A percentile compares a stretch with the other conserved stretches of the same genome.
Evolutionary conservation across 2,329 filamentous ascomycete genomes (phyloP).

Genomic region (Trichoderma sp.): DNA sequence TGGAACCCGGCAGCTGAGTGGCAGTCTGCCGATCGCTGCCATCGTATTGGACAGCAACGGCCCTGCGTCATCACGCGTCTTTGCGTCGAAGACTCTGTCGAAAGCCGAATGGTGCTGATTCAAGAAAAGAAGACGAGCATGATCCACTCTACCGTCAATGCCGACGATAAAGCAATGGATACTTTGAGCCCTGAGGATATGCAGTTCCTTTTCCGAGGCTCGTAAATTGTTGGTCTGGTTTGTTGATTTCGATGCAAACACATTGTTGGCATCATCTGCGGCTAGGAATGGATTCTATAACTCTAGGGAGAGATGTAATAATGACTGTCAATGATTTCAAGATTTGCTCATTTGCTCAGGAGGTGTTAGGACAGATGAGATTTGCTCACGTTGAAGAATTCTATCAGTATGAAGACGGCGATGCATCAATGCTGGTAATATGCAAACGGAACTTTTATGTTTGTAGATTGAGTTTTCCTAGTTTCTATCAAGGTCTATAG

Average conservation of each 20-base stretch:
- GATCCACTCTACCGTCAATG: conserved; percentile 96
- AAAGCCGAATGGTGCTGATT: conserved; percentile 89
- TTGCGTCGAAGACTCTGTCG: conserved; percentile 95
- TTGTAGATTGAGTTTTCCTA: background rate
- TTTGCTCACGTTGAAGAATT: background rate
- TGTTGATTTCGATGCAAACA: background rate
- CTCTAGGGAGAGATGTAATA: background rate
- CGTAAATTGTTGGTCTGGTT: conserved; percentile 24
- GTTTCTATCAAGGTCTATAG: background rate
- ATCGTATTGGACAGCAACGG: conserved; percentile 91
- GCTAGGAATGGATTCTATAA: background rate
- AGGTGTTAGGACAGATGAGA: background rate
- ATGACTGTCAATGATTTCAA: background rate
- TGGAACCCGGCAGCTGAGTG: conserved; percentile 99
- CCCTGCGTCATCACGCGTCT: conserved; percentile 92
- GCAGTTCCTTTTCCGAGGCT: conserved; percentile 90
- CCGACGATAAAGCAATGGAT: conserved; percentile 85
- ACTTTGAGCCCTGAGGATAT: conserved; percentile 87
- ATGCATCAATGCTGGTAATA: background rate
- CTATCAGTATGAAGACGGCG: background rate
- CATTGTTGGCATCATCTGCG: background rate
- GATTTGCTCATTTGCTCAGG: background rate
- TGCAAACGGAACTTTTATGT: background rate
- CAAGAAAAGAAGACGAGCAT: conserved; percentile 99
- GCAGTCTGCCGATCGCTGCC: conserved; percentile 92